phyloP scores from a whole-genome alignment of 768 basidiomycete genomes.

The Mycena filopes region DNA sequence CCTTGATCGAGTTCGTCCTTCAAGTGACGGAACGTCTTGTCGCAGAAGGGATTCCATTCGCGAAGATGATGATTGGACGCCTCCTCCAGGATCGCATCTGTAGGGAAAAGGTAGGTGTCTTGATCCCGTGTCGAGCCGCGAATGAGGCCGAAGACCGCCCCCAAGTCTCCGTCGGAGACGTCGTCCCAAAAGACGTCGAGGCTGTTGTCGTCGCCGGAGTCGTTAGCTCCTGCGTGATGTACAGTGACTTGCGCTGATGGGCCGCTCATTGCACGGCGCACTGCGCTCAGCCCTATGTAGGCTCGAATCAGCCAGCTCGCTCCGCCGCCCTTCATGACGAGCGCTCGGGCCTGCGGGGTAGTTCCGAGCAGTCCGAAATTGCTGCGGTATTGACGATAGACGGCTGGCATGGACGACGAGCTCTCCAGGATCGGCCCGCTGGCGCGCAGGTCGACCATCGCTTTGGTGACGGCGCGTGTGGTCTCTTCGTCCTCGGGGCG shows the following conservation, averaged over 20 bases:
- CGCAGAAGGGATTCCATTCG: slow-evolving; percentile 19
- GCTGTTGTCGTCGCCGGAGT: neutral
- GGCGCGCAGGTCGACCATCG: neutral
- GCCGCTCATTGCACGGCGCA: neutral
- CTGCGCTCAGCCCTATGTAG: neutral
- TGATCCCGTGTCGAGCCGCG: neutral
- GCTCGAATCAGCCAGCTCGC: neutral
- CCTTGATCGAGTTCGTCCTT: neutral
- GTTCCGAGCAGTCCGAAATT: neutral
- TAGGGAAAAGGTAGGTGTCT: neutral
- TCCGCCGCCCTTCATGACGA: neutral
- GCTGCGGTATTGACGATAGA: neutral
- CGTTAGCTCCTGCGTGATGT: neutral
- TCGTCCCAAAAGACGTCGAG: slow-evolving; percentile 9
- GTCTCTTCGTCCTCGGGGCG: neutral
- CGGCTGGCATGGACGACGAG: neutral
- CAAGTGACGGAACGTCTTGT: neutral
- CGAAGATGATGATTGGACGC: neutral
- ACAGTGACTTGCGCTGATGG: neutral
- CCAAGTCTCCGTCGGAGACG: neutral
- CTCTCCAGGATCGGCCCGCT: neutral
- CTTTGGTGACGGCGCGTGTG: neutral
- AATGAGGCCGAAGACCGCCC: neutral
- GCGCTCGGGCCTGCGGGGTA: neutral
- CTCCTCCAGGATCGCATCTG: neutral